A percentile compares a stretch with the other conserved stretches of the same genome.
phyloP scores from a whole-genome alignment of 768 basidiomycete genomes.

The Rhizopogon vinicolor region DNA sequence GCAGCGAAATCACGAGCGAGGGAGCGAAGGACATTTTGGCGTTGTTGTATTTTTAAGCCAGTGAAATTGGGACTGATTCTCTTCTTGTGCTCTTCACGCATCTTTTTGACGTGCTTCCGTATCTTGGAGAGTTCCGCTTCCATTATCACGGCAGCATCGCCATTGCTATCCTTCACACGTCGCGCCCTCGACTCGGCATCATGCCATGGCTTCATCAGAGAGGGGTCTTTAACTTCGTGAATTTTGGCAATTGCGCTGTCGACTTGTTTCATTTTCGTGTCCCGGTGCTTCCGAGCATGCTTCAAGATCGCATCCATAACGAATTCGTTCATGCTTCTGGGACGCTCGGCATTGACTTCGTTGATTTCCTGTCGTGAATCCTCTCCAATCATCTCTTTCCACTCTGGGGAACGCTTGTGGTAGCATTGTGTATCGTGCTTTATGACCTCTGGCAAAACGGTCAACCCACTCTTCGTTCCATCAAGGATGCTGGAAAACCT shows the following conservation, averaged over 20 bases:
- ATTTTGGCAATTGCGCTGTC: neutral
- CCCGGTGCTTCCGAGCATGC: conserved; percentile 1
- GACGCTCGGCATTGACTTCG: conserved; percentile 8
- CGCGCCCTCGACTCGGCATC: conserved; percentile 23
- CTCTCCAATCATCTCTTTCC: conserved; percentile 14
- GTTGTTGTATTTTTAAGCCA: conserved; percentile 32
- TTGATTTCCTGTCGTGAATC: neutral
- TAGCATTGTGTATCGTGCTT: conserved; percentile 22
- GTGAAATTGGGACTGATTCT: conserved; percentile 29
- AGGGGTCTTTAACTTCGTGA: neutral
- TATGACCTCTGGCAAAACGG: conserved; percentile 31
- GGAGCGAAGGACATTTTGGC: conserved; percentile 44
- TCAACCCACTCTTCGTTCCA: conserved; percentile 55
- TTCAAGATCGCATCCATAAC: conserved; percentile 27
- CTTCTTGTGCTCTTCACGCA: conserved; percentile 26
- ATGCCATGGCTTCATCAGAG: conserved; percentile 34
- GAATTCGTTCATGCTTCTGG: conserved; percentile 9
- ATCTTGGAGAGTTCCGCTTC: conserved; percentile 33
- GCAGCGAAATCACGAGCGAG: conserved; percentile 38
- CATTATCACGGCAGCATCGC: conserved; percentile 15
- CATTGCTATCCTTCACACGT: conserved; percentile 5
- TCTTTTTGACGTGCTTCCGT: conserved; percentile 33
- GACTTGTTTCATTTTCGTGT: conserved; percentile 2
- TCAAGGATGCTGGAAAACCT: conserved; percentile 56
- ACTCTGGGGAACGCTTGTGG: conserved; percentile 21